These are phyloP conservation scores for Zygosaccharomyces rouxii DNA, from an alignment of 805 yeast genomes.

Conservation along the genomic window DNA sequence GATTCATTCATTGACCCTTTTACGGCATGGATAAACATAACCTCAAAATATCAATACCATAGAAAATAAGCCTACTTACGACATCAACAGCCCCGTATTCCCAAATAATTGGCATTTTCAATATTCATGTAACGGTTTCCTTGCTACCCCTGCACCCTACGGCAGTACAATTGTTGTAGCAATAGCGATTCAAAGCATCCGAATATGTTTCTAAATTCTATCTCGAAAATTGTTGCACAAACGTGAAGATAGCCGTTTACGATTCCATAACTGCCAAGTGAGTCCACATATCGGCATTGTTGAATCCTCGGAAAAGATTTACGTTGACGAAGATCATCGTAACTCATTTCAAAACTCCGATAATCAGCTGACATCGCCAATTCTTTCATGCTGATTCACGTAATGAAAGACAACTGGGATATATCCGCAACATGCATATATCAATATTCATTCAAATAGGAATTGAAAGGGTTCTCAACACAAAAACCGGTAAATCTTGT, in stretches of 20 bases:
- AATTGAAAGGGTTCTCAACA: conserved; percentile 22
- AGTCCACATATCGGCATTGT: neutral
- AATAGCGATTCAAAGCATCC: neutral
- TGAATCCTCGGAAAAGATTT: neutral
- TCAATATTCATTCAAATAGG: neutral
- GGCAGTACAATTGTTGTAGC: neutral
- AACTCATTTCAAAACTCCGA: neutral
- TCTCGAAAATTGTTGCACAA: neutral
- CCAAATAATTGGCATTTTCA: no score
- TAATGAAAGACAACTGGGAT: neutral
- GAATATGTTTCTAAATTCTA: neutral
- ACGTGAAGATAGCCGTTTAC: neutral
- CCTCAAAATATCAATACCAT: no score
- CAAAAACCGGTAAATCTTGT: conserved; percentile 35
- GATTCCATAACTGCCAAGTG: no score
- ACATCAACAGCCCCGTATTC: no score
- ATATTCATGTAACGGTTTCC: no score
- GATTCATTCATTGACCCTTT: no score
- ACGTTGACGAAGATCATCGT: neutral
- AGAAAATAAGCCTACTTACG: no score
- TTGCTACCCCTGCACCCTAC: neutral
- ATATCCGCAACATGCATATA: neutral
- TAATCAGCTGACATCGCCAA: no score
- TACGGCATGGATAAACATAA: no score
- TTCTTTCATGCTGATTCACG: neutral